Base-by-base conservation (phyloP, 2,329 filamentous ascomycete species). In the Sarocladium oryzae region DNA sequence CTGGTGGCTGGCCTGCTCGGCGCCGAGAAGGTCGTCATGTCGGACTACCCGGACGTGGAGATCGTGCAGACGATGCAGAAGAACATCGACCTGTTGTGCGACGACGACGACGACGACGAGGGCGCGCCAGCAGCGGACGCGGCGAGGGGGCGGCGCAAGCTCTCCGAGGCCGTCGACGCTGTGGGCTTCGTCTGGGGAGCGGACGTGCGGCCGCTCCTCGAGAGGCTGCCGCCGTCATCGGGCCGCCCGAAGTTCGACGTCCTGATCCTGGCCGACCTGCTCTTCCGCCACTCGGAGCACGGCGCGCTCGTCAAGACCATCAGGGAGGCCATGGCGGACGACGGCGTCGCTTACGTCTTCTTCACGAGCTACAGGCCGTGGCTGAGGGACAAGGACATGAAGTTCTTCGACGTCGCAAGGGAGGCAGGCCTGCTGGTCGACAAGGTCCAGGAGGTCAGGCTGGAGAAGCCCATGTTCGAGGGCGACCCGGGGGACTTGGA, bases 361-460 rank as follows among this genome's bases (percentile, higher is more conserved):
- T 97, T 96, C 71, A 95, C 91, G 0, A 91, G 89, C 18, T 96
- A 97, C 69, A 78, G 93, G 56, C 91, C 92, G 1, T 96, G 91
- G 91, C 73, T 96, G 62, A 76, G 87, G 60, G 79, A 90, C 56
- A 87, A 89, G 66, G 93, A 96, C 61, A 74, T 95, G 64, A 80
- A 78, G 3, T 96, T 96, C 71, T 96, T 96, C 63, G 86, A 90
- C 46, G 62, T 90, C 52, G 88, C 85, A 4, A 74, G 80, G 53
- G 78, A 80, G 49, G 76, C 74, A 46, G 90, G 89, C 0, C 87
- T 96, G 54, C 69, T 69, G 15, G 90, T 96, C 2, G 84, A 85
- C 56, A 89, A 92, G 72, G 76, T 95, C 30, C 73, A 91, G 45
- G 89, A 96, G 68, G 81, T 85, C 66, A 80, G 85, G 59, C 83